These are phyloP conservation scores for Tetrahymena borealis DNA, from an alignment of 73 alveolate genomes.

Conservation along the genomic window DNA sequence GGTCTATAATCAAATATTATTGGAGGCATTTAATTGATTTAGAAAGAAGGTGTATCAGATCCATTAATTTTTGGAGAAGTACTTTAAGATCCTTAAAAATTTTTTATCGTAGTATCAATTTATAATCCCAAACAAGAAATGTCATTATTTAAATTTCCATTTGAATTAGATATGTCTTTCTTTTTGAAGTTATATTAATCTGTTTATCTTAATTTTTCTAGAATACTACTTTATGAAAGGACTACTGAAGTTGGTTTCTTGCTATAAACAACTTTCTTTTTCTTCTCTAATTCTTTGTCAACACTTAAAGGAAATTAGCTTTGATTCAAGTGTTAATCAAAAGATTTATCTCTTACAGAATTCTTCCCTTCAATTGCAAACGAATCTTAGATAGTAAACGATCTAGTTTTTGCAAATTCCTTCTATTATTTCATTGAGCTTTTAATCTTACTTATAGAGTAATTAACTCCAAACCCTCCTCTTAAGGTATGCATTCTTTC, in stretches of 20 bases:
- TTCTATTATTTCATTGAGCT: not conserved
- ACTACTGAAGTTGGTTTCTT: not conserved
- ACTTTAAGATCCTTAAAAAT: not conserved
- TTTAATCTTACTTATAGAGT: not conserved
- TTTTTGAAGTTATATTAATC: not conserved
- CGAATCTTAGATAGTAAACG: not conserved
- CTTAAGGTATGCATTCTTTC: not conserved
- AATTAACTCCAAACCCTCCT: not conserved
- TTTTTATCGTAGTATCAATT: not conserved
- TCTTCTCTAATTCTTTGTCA: not conserved
- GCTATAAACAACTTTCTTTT: not conserved
- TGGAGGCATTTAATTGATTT: not conserved
- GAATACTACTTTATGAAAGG: too few relatives aligned
- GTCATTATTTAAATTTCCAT: too few relatives aligned
- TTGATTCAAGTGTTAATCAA: not conserved
- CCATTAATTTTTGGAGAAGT: not conserved
- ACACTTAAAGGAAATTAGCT: not conserved
- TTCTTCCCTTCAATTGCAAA: not conserved
- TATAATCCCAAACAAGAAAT: not conserved
- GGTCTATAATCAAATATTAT: not conserved
- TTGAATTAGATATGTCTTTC: not conserved
- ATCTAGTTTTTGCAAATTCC: not conserved
- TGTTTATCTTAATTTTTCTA: not conserved
- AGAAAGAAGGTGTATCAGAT: not conserved
- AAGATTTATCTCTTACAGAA: not conserved